Percentiles rank a stretch among this genome's conserved stretches.
phyloP scores from a whole-genome alignment of 1,284 basidiomycete genomes.

The Schizophyllum amplum region DNA sequence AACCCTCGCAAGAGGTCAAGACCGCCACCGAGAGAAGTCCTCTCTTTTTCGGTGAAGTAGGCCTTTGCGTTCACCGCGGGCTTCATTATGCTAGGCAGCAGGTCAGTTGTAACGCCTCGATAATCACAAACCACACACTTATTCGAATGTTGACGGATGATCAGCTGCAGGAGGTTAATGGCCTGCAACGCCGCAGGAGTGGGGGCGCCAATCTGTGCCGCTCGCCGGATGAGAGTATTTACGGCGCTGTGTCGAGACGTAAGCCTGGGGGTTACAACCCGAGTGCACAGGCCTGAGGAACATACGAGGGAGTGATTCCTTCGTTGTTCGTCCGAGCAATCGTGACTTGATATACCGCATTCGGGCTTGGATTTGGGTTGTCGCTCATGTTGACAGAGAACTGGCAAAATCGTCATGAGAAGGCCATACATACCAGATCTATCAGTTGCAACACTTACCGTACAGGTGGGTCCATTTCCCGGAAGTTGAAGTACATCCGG shows the following conservation, averaged over 20 bases:
- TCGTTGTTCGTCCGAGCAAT: conserved; percentile 7
- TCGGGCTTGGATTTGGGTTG: conserved; percentile 2
- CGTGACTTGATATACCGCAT: conserved; percentile 4
- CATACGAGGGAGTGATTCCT: conserved; percentile 5
- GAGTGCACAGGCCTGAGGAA: background rate
- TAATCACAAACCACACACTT: conserved; percentile 13
- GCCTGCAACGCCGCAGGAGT: conserved; percentile 10
- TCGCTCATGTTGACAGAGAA: conserved; percentile 11
- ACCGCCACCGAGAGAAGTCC: conserved; percentile 17
- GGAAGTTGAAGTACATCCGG: background rate
- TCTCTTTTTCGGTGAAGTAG: conserved; percentile 13
- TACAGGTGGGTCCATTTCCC: conserved; percentile 1
- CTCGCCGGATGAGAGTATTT: conserved; percentile 11
- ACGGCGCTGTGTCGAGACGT: conserved; percentile 24
- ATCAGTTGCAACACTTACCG: background rate
- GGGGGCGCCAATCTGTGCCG: conserved; percentile 13
- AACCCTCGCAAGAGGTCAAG: conserved; percentile 40
- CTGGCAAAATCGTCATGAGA: conserved; percentile 2
- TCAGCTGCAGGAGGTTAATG: conserved; percentile 16
- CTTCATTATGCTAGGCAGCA: conserved; percentile 13
- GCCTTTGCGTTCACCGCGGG: conserved; percentile 16
- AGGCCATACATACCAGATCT: background rate
- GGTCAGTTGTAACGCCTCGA: conserved; percentile 21
- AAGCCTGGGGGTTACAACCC: conserved; percentile 10
- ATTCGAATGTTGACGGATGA: conserved; percentile 17